These are phyloP conservation scores for Crithidia sp. DNA, from an alignment of 208 protist species.

Conservation along the genomic window DNA sequence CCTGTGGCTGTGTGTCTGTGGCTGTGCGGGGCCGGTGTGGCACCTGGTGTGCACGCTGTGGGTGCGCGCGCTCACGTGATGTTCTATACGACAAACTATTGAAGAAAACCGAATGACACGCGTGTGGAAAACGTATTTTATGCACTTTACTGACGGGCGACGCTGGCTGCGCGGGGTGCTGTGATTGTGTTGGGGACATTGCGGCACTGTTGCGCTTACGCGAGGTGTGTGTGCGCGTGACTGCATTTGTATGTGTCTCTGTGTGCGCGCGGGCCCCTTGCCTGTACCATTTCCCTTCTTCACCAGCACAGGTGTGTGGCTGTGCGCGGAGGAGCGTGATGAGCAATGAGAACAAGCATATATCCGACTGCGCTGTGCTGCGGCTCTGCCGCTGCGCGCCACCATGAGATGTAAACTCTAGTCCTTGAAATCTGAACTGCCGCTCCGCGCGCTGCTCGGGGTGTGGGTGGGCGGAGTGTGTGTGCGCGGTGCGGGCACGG, in stretches of 20 bases:
- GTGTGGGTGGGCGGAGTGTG: no score
- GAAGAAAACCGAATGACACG: conserved; percentile 30
- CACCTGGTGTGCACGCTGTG: not conserved
- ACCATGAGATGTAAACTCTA: conserved; percentile 44
- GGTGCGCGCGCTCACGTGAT: conserved; percentile 6
- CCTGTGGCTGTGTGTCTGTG: not conserved
- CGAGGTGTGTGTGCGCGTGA: not conserved
- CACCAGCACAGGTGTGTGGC: not conserved
- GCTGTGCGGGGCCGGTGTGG: no score
- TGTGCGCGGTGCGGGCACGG: not conserved
- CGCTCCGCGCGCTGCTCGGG: not conserved
- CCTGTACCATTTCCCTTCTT: not conserved
- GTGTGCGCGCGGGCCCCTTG: not conserved
- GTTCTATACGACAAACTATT: conserved; percentile 15
- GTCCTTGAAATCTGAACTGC: conserved; percentile 61
- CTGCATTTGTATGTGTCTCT: not conserved
- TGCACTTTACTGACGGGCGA: conserved; percentile 19
- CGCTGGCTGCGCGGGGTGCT: not conserved
- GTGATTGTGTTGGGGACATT: not conserved
- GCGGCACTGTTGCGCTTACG: not conserved
- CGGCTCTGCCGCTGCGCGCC: conserved; percentile 18
- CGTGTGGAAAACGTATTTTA: conserved; percentile 21
- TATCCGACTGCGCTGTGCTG: conserved; percentile 38
- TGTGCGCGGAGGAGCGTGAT: conserved; percentile 29
- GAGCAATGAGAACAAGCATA: conserved; percentile 66